phyloP scores from a whole-genome alignment of 371 early-diverging fungal genomes.

The Mucor saturninus region DNA sequence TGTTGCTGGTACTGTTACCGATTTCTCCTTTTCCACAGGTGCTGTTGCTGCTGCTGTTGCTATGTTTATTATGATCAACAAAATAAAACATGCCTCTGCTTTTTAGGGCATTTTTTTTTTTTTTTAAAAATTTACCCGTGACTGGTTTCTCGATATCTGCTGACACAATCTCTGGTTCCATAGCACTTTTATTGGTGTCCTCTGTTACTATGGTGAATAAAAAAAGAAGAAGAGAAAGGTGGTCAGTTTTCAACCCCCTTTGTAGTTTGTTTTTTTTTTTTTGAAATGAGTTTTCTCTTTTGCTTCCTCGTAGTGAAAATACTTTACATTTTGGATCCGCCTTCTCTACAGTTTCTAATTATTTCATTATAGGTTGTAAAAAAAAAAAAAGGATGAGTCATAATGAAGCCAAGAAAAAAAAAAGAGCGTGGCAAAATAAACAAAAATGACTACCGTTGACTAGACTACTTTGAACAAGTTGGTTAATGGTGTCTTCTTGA shows the following conservation, averaged over 20 bases:
- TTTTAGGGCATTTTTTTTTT: neutral
- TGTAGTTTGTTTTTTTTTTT: neutral
- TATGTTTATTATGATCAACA: neutral
- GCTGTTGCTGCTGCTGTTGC: neutral
- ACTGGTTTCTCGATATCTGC: conserved; percentile 18
- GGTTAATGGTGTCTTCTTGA: conserved; percentile 19
- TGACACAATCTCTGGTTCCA: conserved; percentile 16
- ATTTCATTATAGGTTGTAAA: neutral
- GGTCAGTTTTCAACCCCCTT: too few species aligned
- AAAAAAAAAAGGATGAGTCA: neutral
- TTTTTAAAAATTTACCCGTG: conserved; percentile 16
- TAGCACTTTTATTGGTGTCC: neutral
- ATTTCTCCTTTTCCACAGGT: neutral
- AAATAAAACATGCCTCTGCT: neutral
- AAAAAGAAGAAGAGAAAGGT: neutral
- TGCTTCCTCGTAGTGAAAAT: neutral
- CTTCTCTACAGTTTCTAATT: neutral
- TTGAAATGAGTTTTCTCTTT: neutral
- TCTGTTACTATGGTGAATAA: neutral
- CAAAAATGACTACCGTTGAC: neutral
- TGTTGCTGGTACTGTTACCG: neutral
- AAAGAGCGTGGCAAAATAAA: neutral
- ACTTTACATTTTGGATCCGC: neutral
- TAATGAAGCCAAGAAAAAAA: neutral
- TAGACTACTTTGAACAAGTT: conserved; percentile 10